A percentile compares a stretch with the other conserved stretches of the same genome.
phyloP scores from a whole-genome alignment of 352 stramenopile genomes.

The Peronospora destructor region DNA sequence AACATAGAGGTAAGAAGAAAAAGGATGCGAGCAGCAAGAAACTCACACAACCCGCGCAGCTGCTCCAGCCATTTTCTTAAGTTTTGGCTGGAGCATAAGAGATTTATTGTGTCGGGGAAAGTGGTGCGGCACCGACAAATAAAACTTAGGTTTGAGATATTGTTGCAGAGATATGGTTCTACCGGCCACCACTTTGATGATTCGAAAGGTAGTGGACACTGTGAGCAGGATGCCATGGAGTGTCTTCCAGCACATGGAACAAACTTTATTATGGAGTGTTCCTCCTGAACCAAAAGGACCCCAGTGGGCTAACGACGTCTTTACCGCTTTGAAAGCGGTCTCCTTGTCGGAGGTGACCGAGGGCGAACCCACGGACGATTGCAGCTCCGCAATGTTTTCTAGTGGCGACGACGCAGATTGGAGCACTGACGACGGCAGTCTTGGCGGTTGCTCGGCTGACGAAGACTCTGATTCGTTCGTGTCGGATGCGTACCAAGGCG shows the following conservation, averaged over 20 bases:
- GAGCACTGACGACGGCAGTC: slow-evolving; percentile 23
- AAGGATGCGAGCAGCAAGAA: neutral
- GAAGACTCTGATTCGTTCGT: slow-evolving; percentile 3
- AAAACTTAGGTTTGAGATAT: neutral
- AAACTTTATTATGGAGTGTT: slow-evolving; percentile 24
- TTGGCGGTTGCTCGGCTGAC: slow-evolving; percentile 17
- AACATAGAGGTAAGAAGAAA: too few relatives aligned
- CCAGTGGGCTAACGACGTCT: slow-evolving; percentile 27
- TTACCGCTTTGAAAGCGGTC: slow-evolving; percentile 15
- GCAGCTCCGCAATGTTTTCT: slow-evolving; percentile 25
- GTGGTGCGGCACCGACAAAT: neutral
- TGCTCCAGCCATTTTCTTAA: slow-evolving; percentile 23
- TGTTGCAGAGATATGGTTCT: slow-evolving; percentile 10
- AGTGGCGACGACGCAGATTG: slow-evolving; percentile 23
- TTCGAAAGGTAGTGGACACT: slow-evolving; percentile 11
- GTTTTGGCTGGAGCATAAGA: slow-evolving; percentile 3
- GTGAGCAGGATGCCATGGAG: slow-evolving; percentile 20
- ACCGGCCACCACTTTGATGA: slow-evolving; percentile 8
- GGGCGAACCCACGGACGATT: slow-evolving; percentile 25
- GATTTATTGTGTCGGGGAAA: slow-evolving; percentile 11
- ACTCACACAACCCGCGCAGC: slow-evolving; percentile 11
- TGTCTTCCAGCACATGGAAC: slow-evolving; percentile 21
- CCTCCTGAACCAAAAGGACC: slow-evolving; percentile 22
- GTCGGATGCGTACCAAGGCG: slow-evolving; percentile 14
- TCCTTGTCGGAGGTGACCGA: slow-evolving; percentile 8